Evolutionary conservation across 1,284 basidiomycete genomes (phyloP), one percentile per base, ranked within the genome.

Genomic region (Sanguinoderma infundibulare): DNA sequence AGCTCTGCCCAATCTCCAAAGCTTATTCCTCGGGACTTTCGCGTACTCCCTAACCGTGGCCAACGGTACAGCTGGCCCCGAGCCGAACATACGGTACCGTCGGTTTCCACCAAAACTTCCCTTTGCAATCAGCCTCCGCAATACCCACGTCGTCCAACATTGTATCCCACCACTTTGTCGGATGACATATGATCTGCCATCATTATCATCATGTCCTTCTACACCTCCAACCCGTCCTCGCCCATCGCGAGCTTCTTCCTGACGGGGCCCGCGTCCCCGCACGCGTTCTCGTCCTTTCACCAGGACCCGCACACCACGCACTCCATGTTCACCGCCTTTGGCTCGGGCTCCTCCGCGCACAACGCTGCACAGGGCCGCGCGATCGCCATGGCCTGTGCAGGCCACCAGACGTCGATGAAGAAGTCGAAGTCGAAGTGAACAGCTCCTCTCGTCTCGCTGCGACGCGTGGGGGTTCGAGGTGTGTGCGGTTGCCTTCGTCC

Each of bases 251-350:
- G 72, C 61, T 76, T 78, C 73, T 78, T 78, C 75, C 75, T 77
- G 20, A 71, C 66, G 8, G 73, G 70, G 5, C 76, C 77, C 53
- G 66, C 74, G 39, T 71, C 74, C 10, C 75, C 78, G 24, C 86
- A 90, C 67, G 86, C 87, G 15, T 90, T 91, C 76, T 72, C 81
- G 32, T 71, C 80, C 47, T 82, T 91, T 68, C 83, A 87, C 72
- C 83, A 86, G 74, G 83, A 86, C 63, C 90, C 89, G 55, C 85
- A 89, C 61, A 86, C 88, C 68, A 72, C 78, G 20, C 86, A 90
- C 70, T 74, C 77, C 63, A 87, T 89, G 84, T 90, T 86, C 75
- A 81, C 87, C 42, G 78, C 84, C 15, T 80, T 89, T 66, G 73
- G 81, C 32, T 53, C 63, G 49, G 57, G 66, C 61, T 26, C n/a